Evolutionary conservation across 2,329 filamentous ascomycete genomes (phyloP).

Genomic region (Aspergillus vadensis): DNA sequence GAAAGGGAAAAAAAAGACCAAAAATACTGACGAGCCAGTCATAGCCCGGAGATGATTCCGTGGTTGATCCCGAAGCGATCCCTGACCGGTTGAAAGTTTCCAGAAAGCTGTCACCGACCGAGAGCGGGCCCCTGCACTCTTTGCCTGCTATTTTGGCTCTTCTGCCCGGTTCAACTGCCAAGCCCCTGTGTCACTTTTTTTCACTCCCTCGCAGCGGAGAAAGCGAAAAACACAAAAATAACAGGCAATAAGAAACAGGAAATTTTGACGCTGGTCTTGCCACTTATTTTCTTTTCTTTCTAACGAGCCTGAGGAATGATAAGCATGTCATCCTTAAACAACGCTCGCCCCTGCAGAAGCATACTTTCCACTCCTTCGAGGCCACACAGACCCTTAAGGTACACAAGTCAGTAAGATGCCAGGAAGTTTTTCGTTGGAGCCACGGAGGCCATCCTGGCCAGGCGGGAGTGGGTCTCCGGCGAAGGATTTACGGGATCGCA

Average conservation of each 20-base stretch:
- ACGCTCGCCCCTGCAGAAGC: not conserved
- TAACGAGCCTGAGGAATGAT: not conserved
- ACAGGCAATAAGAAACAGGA: too few species aligned
- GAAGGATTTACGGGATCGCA: not conserved
- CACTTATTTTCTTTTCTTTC: not conserved
- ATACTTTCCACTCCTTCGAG: not conserved
- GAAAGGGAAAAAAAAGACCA: too few species aligned
- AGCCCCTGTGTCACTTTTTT: too few species aligned
- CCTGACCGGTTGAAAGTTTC: not conserved
- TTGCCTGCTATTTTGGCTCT: not conserved
- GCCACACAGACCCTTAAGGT: too few species aligned
- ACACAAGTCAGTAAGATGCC: too few species aligned
- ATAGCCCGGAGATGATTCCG: too few species aligned
- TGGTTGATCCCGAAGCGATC: too few species aligned
- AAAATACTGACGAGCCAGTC: too few species aligned
- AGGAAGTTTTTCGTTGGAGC: too few species aligned
- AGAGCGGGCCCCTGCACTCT: not conserved
- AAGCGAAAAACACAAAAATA: too few species aligned
- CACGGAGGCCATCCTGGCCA: not conserved
- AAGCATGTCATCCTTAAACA: not conserved
- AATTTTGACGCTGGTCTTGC: not conserved
- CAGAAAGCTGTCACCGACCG: not conserved
- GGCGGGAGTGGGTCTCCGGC: not conserved
- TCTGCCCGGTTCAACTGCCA: not conserved
- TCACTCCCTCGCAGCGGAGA: not conserved